Conservation (phyloP, 768 basidiomycete species). For the Tylopilus sp. region DNA sequence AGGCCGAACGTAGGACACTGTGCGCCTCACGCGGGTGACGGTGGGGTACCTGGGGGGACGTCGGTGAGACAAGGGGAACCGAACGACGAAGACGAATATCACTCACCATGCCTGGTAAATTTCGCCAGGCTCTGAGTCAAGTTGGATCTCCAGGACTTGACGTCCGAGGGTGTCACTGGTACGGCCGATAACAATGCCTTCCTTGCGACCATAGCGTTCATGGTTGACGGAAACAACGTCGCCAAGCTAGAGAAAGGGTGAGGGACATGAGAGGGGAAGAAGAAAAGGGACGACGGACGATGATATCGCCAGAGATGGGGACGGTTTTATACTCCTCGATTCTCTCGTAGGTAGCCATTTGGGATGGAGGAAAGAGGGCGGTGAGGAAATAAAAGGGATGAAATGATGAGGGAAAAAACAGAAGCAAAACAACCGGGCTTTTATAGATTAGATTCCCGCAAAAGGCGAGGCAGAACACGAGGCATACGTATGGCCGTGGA, state of each 20-base stretch:
- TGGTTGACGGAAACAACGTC: conserved; percentile 79
- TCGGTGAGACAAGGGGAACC: conserved; percentile 4
- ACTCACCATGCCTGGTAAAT: conserved; percentile 71
- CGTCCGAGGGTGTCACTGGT: conserved; percentile 71
- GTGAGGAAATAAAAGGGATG: conserved; percentile 21
- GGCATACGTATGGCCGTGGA: conserved; percentile 34
- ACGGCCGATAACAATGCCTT: conserved; percentile 78
- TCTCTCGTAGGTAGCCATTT: conserved; percentile 39
- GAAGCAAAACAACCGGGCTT: conserved; percentile 31
- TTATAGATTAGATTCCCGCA: conserved; percentile 48
- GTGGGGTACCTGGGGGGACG: conserved; percentile 61
- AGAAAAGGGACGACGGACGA: conserved; percentile 18
- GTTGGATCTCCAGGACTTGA: conserved; percentile 78
- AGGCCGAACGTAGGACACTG: conserved; percentile 57
- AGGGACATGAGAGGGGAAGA: background rate
- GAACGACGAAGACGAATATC: conserved; percentile 6
- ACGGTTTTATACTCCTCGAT: conserved; percentile 27
- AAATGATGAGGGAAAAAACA: conserved; percentile 21
- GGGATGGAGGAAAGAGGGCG: conserved; percentile 21
- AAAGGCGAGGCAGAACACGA: conserved; percentile 51
- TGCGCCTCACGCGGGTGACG: conserved; percentile 74
- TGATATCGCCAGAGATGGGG: conserved; percentile 35
- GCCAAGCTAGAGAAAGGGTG: conserved; percentile 50
- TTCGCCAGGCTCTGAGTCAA: conserved; percentile 52
- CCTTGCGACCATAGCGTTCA: conserved; percentile 57